Base-by-base conservation (phyloP, 345 rosid genomes). In the Iberis pinnata region DNA sequence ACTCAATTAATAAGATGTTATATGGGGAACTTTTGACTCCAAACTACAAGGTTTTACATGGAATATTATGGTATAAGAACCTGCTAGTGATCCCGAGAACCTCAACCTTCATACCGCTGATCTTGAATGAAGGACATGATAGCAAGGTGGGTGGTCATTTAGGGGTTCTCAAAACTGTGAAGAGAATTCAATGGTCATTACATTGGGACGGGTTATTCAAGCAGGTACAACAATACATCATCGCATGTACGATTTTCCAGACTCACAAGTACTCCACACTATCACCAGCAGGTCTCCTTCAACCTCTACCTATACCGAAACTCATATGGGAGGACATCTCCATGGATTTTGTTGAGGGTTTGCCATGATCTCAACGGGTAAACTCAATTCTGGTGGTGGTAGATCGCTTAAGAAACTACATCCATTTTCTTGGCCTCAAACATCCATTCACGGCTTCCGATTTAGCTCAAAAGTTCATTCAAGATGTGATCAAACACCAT, bases 101-200 rank as follows among this genome's bases (percentile, higher is more conserved):
- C 0, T 44, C 16, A 0, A 0, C 1, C 0, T 8, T 15, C 0
- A 16, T 25, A 6, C 1, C 15, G 0, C 2, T 32, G 0, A 1
- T 49, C 0, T 4, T 49, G 0, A 3, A 18, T 0, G 54, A 49
- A 1, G 12, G 1, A 0, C 54, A 49, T 32, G 40, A 17, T 0
- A 32, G 40, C 2, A 24, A 1, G 5, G 6, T 37, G 42, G 54
- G 40, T 6, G 40, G 42, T 13, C 42, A 37, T 14, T 6, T 18
- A 2, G 18, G 42, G 0, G 9, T 37, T 1, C 2, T 37, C 1
- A 13, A 14, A 9, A 37, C 17, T 0, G 4, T 37, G 9, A 6
- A 14, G 18, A 6, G 42, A 3, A 14, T 13, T n/a, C 17, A 7
- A 4, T 0, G 0, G 2, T 3, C 2, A 0, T 37, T 37, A 6